Evolutionary conservation across 1,139 yeast species (phyloP), one percentile per base, ranked within the genome.

Genomic region (Geotrichum klebahnii): DNA sequence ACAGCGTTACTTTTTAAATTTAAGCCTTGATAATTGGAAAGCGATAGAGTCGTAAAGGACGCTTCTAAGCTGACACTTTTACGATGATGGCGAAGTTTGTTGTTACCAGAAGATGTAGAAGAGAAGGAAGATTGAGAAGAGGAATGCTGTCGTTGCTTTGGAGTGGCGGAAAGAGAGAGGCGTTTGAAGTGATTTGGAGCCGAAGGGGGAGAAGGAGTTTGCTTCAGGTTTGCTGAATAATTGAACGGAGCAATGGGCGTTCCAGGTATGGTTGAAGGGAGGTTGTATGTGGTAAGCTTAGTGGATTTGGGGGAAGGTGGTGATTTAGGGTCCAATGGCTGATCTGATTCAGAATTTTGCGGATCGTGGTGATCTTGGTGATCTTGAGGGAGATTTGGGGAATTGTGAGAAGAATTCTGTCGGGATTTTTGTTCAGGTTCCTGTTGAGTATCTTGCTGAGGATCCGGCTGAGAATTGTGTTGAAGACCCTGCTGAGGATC

Each of bases 11-110:
- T 28, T 5, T 31, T 39, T 26, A 34, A 26, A 39, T 14, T 16
- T 23, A 28, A 3, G 34, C 20, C 8, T 8, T 29, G 44, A 17
- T 31, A 28, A 28, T 23, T 32, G 6, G 33, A 31, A 5, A 26
- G 39, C 9, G 24, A 22, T n/a, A 29, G 44, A 14, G 22, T 20
- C 16, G 35, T 34, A 5, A 36, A 10, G 6, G 40, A 31, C 3
- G 44, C 22, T 24, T 46, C 49, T 10, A 46, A 33, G 26, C 49
- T 46, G n/a, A 32, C 22, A 38, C 49, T 46, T 32, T 32, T 46
- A 24, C 49, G 37, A 20, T 46, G 44, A 14, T 31, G 38, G 14
- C 19, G 44, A 23, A 5, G 10, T 17, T 26, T 24, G 10, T 9
- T 5, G 14, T n/a, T n/a, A n/a, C 31, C 23, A 17, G 32, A 17